Percentiles rank a stretch among this genome's conserved stretches.
These are phyloP conservation scores for Tricholoma sp. DNA, from an alignment of 768 basidiomycete genomes.

Conservation along the genomic window DNA sequence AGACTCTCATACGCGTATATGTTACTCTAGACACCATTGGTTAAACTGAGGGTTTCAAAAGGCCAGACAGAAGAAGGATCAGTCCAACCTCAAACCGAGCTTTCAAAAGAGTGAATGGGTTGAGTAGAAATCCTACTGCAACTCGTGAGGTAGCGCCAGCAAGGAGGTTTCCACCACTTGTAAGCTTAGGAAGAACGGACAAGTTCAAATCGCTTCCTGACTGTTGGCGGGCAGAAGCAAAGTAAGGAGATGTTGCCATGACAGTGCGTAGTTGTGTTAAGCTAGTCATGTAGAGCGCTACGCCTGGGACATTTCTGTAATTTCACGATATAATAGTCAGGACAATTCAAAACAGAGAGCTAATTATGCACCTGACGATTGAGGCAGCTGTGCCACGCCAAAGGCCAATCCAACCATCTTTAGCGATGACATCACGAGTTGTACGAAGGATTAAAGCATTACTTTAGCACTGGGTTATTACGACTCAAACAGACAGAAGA, in stretches of 20 bases:
- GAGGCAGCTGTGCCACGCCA: slow-evolving; percentile 90
- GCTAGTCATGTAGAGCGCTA: slow-evolving; percentile 87
- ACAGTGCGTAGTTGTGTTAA: slow-evolving; percentile 76
- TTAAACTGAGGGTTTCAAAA: slow-evolving; percentile 1
- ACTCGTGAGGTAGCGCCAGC: slow-evolving; percentile 83
- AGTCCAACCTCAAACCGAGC: slow-evolving; percentile 79
- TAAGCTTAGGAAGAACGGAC: slow-evolving; percentile 67
- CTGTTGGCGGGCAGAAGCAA: slow-evolving; percentile 35
- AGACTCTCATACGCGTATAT: slow-evolving; percentile 68
- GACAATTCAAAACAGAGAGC: background rate
- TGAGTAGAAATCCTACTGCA: slow-evolving; percentile 76
- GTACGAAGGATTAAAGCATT: slow-evolving; percentile 42
- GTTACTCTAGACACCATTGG: slow-evolving; percentile 51
- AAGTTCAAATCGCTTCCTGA: slow-evolving; percentile 20
- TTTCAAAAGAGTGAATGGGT: slow-evolving; percentile 89
- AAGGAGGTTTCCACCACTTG: slow-evolving; percentile 74
- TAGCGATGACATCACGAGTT: slow-evolving; percentile 50
- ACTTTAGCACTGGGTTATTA: slow-evolving; percentile 17
- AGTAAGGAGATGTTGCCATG: slow-evolving; percentile 71
- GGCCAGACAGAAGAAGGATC: background rate
- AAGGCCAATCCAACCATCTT: slow-evolving; percentile 64
- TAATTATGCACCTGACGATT: slow-evolving; percentile 52
- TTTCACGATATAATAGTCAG: slow-evolving; percentile 1
- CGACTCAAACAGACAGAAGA: slow-evolving; percentile 13
- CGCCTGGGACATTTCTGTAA: slow-evolving; percentile 84